phyloP scores from a whole-genome alignment of 305 asterid species.

The Nicotiana rustica region DNA sequence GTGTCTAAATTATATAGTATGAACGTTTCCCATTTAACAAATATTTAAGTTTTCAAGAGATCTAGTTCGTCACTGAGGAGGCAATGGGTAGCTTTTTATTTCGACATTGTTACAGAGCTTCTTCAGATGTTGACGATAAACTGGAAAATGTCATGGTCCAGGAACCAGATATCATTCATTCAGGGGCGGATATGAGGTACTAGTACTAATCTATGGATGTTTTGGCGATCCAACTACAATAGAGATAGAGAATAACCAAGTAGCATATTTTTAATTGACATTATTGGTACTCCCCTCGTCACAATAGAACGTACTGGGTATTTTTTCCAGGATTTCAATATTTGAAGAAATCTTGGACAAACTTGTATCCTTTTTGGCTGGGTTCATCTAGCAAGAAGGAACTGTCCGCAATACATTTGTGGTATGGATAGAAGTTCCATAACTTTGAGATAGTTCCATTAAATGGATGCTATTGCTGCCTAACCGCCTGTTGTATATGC shows the following conservation, averaged over 20 bases:
- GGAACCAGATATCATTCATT: constrained; percentile 6
- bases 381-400: constrained; percentile 13
- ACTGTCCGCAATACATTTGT: constrained; percentile 18
- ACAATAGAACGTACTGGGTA: constrained; percentile 47
- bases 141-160: not conserved
- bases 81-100: not conserved
- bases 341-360: constrained; percentile 63
- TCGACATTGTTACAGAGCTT: constrained; percentile 1
- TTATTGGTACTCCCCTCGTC: constrained; percentile 45
- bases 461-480: constrained; percentile 19
- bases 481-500: constrained; percentile 23
- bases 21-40: not conserved
- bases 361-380: constrained; percentile 35
- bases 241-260: constrained; percentile 40
- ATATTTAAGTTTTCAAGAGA: constrained; percentile 9
- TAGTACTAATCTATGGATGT: constrained; percentile 29
- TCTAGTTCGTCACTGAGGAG: not conserved
- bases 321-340: constrained; percentile 59
- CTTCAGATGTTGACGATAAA: constrained; percentile 20
- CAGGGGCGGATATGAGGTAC: not conserved
- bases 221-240: constrained; percentile 36
- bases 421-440: constrained; percentile 21
- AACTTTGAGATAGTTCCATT: constrained; percentile 14
- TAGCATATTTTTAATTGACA: constrained; percentile 34
- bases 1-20: not conserved